Base-by-base conservation (phyloP, 169 alveolate genomes). In the Plasmodium reichenowi region DNA sequence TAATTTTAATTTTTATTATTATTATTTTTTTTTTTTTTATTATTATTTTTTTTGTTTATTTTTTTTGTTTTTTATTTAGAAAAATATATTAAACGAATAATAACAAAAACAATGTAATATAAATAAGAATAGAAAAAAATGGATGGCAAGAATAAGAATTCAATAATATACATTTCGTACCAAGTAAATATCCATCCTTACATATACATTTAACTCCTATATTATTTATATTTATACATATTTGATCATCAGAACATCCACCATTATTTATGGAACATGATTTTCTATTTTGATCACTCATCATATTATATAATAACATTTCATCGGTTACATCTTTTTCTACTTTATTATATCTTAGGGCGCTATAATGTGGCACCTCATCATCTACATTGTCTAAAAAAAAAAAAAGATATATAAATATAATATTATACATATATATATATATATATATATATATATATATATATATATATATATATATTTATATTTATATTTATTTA, bases 181-280 rank as follows among this genome's bases (percentile, higher is more conserved):
- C 72, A 12, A 73, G 13, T 56, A 58, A 73, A 56, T 45, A 24
- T 22, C 86, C 86, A 12, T 73, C 86, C 50, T 73, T 73, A 73
- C 86, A 73, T 45, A 73, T 22, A 45, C 86, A 73, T 63, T 24
- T 56, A 15, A 73, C 24, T 12, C 70, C 72, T 3, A 52, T 22
- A 45, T 73, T 52, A 29, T n/a, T 29, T 6, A 56, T 73, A 20
- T 32, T 29, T 56, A 73, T 73, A 47, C 86, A 73, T 73, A 73
- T 24, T 73, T 73, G 68, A 47, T 73, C 86, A 3, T 73, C 59
- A 24, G 48, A 13, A 62, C 86, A 73, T 13, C 86, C 86, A 9
- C 86, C 86, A 13, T 73, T 73, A 43, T 73, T 58, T 10, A 52
- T 56, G 17, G 86, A 12, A 7, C 86, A 73, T 7, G 86, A 54